phyloP scores from a whole-genome alignment of 331 rosid genomes.

The Quercus tomentella region DNA sequence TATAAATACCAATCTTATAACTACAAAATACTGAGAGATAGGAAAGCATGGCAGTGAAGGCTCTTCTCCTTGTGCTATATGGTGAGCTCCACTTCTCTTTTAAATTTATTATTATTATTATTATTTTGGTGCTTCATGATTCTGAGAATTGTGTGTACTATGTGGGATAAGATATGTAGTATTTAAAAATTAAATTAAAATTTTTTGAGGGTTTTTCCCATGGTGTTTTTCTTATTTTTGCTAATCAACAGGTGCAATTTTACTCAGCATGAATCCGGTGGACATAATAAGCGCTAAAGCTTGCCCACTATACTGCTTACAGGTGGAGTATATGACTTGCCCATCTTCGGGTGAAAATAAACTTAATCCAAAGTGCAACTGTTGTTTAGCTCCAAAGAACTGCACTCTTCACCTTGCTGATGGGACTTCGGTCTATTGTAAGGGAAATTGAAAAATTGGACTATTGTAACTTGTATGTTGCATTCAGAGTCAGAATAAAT shows the following conservation, averaged over 20 bases:
- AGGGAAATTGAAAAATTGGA: background rate
- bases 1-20: background rate
- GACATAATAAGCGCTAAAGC: background rate
- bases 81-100: background rate
- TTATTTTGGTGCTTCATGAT: background rate
- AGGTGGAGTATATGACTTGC: slow-evolving; percentile 38
- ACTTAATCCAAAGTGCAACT: slow-evolving; percentile 33
- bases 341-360: slow-evolving; percentile 29
- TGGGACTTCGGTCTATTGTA: slow-evolving; percentile 15
- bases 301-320: background rate
- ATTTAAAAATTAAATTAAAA: background rate
- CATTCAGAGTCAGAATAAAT: too few relatives aligned
- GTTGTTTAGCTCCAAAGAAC: slow-evolving; percentile 35
- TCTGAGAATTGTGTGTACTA: too few relatives aligned
- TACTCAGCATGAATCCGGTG: background rate
- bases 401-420: slow-evolving; percentile 26
- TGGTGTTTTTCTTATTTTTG: background rate
- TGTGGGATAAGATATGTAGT: background rate
- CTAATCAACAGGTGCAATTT: background rate
- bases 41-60: background rate
- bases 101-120: background rate
- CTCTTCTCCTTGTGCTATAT: background rate
- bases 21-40: background rate
- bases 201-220: background rate
- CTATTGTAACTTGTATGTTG: too few relatives aligned